Conservation (phyloP, 2,329 filamentous ascomycete genomes). For the Talaromyces atroroseus region DNA sequence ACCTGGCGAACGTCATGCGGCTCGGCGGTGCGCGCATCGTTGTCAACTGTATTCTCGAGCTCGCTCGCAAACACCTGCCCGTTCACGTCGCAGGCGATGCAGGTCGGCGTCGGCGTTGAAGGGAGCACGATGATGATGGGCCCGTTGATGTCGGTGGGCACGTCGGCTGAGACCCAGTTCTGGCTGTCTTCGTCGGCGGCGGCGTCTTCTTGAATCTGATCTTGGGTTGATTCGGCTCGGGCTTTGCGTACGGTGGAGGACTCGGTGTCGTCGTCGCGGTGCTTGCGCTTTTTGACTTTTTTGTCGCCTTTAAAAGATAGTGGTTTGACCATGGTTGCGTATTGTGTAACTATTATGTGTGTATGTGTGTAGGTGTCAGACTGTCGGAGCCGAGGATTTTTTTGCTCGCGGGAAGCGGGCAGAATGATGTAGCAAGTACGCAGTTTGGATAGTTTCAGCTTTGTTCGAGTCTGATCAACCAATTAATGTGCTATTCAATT, state of each 20-base stretch:
- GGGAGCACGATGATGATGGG: constrained; percentile 79
- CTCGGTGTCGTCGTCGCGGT: constrained; percentile 50
- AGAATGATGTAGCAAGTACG: too few relatives aligned
- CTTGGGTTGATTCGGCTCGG: constrained; percentile 16
- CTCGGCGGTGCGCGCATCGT: constrained; percentile 75
- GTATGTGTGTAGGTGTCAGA: background rate
- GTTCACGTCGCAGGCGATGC: constrained; percentile 76
- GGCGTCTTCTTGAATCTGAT: constrained; percentile 17
- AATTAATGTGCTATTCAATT: too few relatives aligned
- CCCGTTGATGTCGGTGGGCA: constrained; percentile 66
- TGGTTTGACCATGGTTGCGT: constrained; percentile 58
- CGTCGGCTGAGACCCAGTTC: constrained; percentile 85
- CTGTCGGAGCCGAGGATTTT: background rate
- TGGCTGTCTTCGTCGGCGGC: constrained; percentile 58
- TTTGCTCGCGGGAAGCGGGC: too few relatives aligned
- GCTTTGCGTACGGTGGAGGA: constrained; percentile 26
- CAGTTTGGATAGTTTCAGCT: too few relatives aligned
- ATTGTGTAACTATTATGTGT: too few relatives aligned
- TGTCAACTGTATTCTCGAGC: constrained; percentile 84
- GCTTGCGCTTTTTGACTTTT: constrained; percentile 87
- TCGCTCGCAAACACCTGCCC: constrained; percentile 78
- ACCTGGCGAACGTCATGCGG: constrained; percentile 95
- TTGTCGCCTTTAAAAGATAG: constrained; percentile 89
- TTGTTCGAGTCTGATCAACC: too few relatives aligned
- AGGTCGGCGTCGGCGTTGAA: constrained; percentile 60